Conservation (phyloP, 192 early-diverging fungal species). For the Linnemannia schmuckeri region DNA sequence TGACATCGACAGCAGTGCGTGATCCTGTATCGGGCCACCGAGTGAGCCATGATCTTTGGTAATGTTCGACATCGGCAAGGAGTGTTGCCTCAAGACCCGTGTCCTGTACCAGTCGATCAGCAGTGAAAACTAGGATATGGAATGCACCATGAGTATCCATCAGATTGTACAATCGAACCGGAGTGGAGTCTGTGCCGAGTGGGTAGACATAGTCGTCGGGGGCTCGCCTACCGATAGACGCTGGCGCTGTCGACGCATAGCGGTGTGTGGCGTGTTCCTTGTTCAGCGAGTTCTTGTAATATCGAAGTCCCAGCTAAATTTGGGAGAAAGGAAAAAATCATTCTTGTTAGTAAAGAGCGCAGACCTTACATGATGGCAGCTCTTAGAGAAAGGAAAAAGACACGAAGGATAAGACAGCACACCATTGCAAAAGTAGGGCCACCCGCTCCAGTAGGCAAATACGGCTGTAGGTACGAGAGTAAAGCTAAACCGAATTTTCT, state of each 20-base stretch:
- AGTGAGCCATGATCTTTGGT: not conserved
- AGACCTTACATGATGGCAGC: not conserved
- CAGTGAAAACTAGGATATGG: slow-evolving; percentile 24
- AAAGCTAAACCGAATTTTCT: not conserved
- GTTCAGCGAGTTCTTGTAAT: slow-evolving; percentile 20
- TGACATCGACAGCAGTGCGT: not conserved
- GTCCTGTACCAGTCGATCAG: not conserved
- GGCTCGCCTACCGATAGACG: slow-evolving; percentile 11
- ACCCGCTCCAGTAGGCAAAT: not conserved
- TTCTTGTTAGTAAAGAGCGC: not conserved
- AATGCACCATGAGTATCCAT: not conserved
- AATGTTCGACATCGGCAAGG: not conserved
- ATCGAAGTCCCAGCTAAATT: slow-evolving; percentile 15
- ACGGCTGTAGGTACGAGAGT: not conserved
- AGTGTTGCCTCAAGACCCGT: not conserved
- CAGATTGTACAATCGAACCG: slow-evolving; percentile 6
- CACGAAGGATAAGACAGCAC: not conserved
- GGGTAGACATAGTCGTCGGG: not conserved
- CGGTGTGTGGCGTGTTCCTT: not conserved
- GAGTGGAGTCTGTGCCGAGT: not conserved
- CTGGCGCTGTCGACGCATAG: not conserved
- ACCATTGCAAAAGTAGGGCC: not conserved
- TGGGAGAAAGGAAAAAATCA: too few species aligned
- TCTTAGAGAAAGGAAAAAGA: not conserved
- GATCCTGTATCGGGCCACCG: not conserved